These are phyloP conservation scores for Microcyclospora tardicrescens DNA, from an alignment of 2,329 filamentous ascomycete genomes.

Conservation along the genomic window DNA sequence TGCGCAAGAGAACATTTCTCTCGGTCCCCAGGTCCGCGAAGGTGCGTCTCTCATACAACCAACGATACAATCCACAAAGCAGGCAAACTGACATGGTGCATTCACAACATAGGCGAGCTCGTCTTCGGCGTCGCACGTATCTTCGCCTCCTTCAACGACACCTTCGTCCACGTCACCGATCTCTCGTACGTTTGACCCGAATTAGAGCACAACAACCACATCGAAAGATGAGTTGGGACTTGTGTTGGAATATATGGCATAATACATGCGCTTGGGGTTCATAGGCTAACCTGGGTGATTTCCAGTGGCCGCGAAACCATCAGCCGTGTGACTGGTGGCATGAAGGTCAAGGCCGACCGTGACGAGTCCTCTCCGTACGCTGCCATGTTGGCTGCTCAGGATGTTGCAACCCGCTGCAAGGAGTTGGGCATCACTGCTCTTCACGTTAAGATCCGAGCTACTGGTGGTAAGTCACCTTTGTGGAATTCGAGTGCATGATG, in stretches of 20 bases:
- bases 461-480: constrained; percentile 58
- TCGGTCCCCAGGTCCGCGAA: constrained; percentile 93
- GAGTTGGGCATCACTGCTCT: constrained; percentile 83
- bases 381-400: constrained; percentile 98
- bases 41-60: constrained; percentile 42
- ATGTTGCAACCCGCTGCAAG: constrained; percentile 78
- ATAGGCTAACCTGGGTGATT: constrained; percentile 55
- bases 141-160: constrained; percentile 65
- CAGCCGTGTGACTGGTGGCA: constrained; percentile 98
- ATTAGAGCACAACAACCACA: constrained; percentile 1
- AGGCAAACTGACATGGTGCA: constrained; percentile 12
- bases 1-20: constrained; percentile 90
- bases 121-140: constrained; percentile 97
- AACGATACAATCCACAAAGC: constrained; percentile 6
- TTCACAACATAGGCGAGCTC: constrained; percentile 58
- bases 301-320: constrained; percentile 98
- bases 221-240: background rate
- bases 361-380: constrained; percentile 99
- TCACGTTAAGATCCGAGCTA: constrained; percentile 99
- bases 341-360: constrained; percentile 99
- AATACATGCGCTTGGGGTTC: constrained; percentile 15
- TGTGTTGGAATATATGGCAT: constrained; percentile 12
- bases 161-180: constrained; percentile 94
- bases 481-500: background rate
- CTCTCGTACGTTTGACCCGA: constrained; percentile 41